Evolutionary conservation across 371 early-diverging fungal species (phyloP).

Genomic region (Syncephalastrum monosporum): DNA sequence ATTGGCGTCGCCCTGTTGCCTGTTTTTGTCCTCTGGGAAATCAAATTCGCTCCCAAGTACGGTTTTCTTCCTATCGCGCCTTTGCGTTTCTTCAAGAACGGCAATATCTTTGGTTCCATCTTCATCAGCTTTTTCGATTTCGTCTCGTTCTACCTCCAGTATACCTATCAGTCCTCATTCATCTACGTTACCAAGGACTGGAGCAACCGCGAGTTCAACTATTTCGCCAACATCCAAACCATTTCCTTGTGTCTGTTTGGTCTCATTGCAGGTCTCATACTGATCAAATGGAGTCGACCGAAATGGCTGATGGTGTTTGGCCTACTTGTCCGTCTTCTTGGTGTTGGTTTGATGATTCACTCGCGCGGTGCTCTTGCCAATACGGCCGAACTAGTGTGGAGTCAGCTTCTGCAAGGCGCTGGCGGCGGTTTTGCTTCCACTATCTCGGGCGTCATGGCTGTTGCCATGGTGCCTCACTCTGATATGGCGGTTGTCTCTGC

Average conservation of each 20-base stretch:
- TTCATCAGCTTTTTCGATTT: constrained; percentile 21
- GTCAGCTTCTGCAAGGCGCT: constrained; percentile 43
- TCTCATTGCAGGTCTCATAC: constrained; percentile 14
- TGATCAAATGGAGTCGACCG: constrained; percentile 14
- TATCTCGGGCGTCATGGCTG: constrained; percentile 17
- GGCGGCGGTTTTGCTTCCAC: constrained; percentile 45
- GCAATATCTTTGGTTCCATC: constrained; percentile 16
- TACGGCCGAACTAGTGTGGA: constrained; percentile 40
- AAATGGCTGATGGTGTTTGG: constrained; percentile 24
- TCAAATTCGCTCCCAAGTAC: constrained; percentile 8
- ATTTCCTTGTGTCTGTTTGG: constrained; percentile 14
- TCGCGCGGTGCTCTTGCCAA: constrained; percentile 37
- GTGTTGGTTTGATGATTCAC: constrained; percentile 51
- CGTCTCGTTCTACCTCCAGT: constrained; percentile 21
- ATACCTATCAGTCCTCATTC: constrained; percentile 19
- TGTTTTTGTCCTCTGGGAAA: constrained; percentile 14
- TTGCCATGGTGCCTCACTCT: constrained; percentile 24
- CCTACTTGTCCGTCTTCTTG: constrained; percentile 29
- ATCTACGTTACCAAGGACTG: constrained; percentile 16
- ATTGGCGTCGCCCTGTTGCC: constrained; percentile 14
- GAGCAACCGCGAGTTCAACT: constrained; percentile 9
- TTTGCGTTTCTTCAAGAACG: constrained; percentile 19
- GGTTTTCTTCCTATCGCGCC: constrained; percentile 17
- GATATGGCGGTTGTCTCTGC: constrained; percentile 45
- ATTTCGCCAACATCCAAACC: constrained; percentile 16